These are phyloP conservation scores for Pichia rugopelliculosa DNA, from an alignment of 805 yeast species.

Conservation along the genomic window DNA sequence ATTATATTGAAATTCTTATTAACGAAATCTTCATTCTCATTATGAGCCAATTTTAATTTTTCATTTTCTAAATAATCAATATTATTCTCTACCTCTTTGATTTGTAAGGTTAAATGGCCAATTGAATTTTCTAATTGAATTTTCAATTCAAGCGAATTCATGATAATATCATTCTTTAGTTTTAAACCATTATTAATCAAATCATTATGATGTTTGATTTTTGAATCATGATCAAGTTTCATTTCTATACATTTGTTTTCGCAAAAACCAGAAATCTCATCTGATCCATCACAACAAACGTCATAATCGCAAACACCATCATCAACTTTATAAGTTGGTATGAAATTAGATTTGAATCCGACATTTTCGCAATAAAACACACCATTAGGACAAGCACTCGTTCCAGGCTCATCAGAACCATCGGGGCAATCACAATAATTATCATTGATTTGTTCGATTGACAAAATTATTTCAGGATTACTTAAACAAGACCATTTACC, in stretches of 20 bases:
- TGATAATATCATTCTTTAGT: slow-evolving; percentile 27
- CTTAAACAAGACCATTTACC: slow-evolving; percentile 64
- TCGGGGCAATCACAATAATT: slow-evolving; percentile 96
- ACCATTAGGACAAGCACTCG: slow-evolving; percentile 61
- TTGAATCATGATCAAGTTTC: slow-evolving; percentile 30
- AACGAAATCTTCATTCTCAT: background rate
- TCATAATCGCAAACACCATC: slow-evolving; percentile 93
- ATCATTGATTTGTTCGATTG: slow-evolving; percentile 67
- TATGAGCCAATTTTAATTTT: background rate
- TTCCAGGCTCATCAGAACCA: slow-evolving; percentile 96
- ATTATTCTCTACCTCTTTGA: slow-evolving; percentile 24
- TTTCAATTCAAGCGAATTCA: slow-evolving; percentile 21
- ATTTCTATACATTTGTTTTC: slow-evolving; percentile 49
- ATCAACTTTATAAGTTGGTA: slow-evolving; percentile 62
- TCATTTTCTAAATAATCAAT: slow-evolving; percentile 13
- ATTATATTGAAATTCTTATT: slow-evolving; percentile 1
- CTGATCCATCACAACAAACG: slow-evolving; percentile 90
- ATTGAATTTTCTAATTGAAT: slow-evolving; percentile 16
- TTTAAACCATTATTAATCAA: slow-evolving; percentile 29
- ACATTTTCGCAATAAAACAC: slow-evolving; percentile 69
- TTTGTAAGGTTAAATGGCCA: background rate
- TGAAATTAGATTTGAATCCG: slow-evolving; percentile 56
- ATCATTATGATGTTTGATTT: slow-evolving; percentile 13
- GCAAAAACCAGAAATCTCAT: slow-evolving; percentile 57
- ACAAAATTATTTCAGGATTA: slow-evolving; percentile 57